Conservation (phyloP, 192 early-diverging fungal species). For the Rhizophagus sp. region DNA sequence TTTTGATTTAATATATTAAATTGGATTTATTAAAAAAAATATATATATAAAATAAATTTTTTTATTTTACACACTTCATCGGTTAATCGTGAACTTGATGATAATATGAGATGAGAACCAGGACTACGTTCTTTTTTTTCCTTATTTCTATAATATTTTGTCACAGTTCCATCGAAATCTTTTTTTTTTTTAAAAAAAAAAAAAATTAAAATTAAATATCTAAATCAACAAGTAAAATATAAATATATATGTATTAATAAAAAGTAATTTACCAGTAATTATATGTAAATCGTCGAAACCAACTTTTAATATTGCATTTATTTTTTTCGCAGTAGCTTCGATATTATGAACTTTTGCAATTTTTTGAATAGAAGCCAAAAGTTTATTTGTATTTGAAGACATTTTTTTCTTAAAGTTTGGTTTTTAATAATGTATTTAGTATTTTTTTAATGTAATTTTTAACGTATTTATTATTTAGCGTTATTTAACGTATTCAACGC, state of each 20-base stretch:
- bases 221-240: not conserved
- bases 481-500: too few relatives aligned
- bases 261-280: conserved; percentile 48
- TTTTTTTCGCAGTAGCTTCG: conserved; percentile 40
- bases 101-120: conserved; percentile 49
- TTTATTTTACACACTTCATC: conserved; percentile 38
- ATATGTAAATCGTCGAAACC: conserved; percentile 56
- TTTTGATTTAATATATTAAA: not conserved
- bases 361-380: not conserved
- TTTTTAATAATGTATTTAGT: too few relatives aligned
- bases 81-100: conserved; percentile 34
- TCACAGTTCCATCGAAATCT: conserved; percentile 74
- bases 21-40: too few relatives aligned
- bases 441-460: too few relatives aligned
- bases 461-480: too few relatives aligned
- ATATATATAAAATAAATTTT: too few relatives aligned
- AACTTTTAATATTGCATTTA: conserved; percentile 50
- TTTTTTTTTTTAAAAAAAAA: not conserved
- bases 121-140: conserved; percentile 41
- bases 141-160: conserved; percentile 41
- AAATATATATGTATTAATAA: not conserved
- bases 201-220: not conserved
- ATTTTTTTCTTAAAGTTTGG: too few relatives aligned
- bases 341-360: conserved; percentile 36
- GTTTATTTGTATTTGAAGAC: too few relatives aligned